Base-by-base conservation (phyloP, 345 rosid genomes). In the Crucihimalaya himalaica region DNA sequence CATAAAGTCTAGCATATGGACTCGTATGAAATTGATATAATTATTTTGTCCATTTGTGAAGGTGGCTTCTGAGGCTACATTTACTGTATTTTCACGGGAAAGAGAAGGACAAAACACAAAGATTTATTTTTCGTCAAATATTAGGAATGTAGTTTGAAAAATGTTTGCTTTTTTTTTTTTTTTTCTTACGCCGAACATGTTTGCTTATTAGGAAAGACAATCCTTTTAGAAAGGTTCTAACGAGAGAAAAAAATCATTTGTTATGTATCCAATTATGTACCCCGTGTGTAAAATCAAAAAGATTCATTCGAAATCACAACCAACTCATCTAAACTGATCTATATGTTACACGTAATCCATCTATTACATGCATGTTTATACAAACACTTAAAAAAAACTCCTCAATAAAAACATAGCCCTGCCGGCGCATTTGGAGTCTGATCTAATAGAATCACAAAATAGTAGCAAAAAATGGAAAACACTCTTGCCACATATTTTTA, bases 1-100 rank as follows among this genome's bases (percentile, higher is more conserved):
- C 23, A 56, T 18, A 21, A 35, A 34, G 9, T 25, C 34, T 25
- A 14, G n/a, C 39, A 16, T 18, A 19, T 51, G 35, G 61, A 75
- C 29, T 40, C 45, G n/a, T 60, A 50, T 20, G 51, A 35, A 50
- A 29, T 12, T 58, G n/a, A 39, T 32, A 50, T 40, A 14, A n/a
- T 16, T 19, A 29, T 50, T 50, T 18, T 66, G 16, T 18, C 32
- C 20, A 23, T 55, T 3, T 34, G 32, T 46, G 42, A 27, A 37
- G 37, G 46, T 58, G 39, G 65, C 71, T 56, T 73, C 35, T 43
- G 37, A 31, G 46, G 27, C 35, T 45, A 34, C 21, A 34, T 47
- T 58, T 42, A 16, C 55, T 37, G 20, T 39, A 67, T 67, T 66
- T 67, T 66, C 67, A 66, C 34, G 72, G 65, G 37, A 28, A 1